Evolutionary conservation across 2,329 filamentous ascomycete genomes (phyloP), one percentile per base, ranked within the genome.

Genomic region (Penicillium nordicum): DNA sequence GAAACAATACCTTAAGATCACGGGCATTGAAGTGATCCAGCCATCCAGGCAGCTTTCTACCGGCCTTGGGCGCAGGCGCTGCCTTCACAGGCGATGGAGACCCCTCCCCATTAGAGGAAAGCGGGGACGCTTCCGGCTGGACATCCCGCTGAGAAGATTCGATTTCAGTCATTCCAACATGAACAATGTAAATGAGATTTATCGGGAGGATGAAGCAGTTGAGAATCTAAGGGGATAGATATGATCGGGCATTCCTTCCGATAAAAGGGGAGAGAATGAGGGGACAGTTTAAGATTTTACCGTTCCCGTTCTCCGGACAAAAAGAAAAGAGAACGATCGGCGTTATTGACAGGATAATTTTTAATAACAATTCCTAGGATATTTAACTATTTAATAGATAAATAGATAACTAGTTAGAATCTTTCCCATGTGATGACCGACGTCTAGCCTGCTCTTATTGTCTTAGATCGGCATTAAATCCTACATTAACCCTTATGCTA

Each of bases 1-100:
- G 77, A 37, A 80, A 72, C 4, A 80, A 64, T 29, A 74, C 70
- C 57, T 81, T 81, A 49, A 81, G 64, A 48, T 81, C 79, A 44
- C 72, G 72, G 1, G 57, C 58, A 57, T 80, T 82, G 72, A 81
- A 77, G 59, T 81, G 80, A 29, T 79, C 67, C 32, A 72, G 60
- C 59, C 64, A 70, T 23, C 43, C 53, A 1, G 70, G 70, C n/a
- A 71, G 42, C 21, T 65, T 66, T 25, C 56, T 50, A 43, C 46
- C 50, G 29, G 55, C 5, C 18, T 59, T 61, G 16, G 55, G 42
- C 10, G 21, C 29, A 14, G 53, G 38, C 1, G 47, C 14, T 27
- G 45, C 47, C 40, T 61, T 61, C 10, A 21, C 42, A 4, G 62
- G 43, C 14, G 44, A 29, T 5, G 50, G 29, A 38, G 52, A 44